Percentiles rank a stretch among this genome's conserved stretches.
Evolutionary conservation across 495 filamentous ascomycete genomes (phyloP).

Genomic region (Tricharina praecox): DNA sequence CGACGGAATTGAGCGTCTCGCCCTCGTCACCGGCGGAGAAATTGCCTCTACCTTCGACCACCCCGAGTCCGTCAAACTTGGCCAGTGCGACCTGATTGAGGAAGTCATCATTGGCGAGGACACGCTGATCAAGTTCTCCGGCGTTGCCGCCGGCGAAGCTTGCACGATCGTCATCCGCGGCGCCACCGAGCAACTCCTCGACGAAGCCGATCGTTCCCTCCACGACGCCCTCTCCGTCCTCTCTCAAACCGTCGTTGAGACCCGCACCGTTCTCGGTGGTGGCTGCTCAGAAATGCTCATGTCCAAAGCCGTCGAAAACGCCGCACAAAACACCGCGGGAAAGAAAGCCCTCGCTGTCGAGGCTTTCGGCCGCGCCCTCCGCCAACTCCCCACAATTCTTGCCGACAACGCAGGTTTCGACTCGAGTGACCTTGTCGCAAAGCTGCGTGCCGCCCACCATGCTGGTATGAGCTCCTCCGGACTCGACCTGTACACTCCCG

Average conservation of each 20-base stretch:
- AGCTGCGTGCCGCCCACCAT: conserved; percentile 83
- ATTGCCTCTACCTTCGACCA: conserved; percentile 97
- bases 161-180: conserved; percentile 95
- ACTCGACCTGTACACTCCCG: conserved; percentile 72
- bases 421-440: conserved; percentile 80
- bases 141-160: conserved; percentile 81
- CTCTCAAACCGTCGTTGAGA: conserved; percentile 90
- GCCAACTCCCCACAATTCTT: conserved; percentile 88
- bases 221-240: conserved; percentile 95
- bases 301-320: conserved; percentile 92
- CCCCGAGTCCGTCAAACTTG: conserved; percentile 89
- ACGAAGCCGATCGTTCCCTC: conserved; percentile 88
- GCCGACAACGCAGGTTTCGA: conserved; percentile 96
- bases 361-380: conserved; percentile 70
- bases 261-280: conserved; percentile 82
- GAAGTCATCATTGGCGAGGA: conserved; percentile 97
- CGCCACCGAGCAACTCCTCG: conserved; percentile 87
- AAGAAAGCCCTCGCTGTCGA: conserved; percentile 93
- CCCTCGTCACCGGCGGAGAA: conserved; percentile 89
- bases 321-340: conserved; percentile 81
- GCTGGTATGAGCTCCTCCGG: conserved; percentile 83
- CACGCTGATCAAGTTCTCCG: conserved; percentile 90
- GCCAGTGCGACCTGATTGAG: conserved; percentile 87
- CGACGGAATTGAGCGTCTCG: conserved; percentile 88
- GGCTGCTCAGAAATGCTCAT: conserved; percentile 98